Percentiles rank a stretch among this genome's conserved stretches.
Evolutionary conservation across 2,329 filamentous ascomycete species (phyloP).

Genomic region (Helminthosporium solani): DNA sequence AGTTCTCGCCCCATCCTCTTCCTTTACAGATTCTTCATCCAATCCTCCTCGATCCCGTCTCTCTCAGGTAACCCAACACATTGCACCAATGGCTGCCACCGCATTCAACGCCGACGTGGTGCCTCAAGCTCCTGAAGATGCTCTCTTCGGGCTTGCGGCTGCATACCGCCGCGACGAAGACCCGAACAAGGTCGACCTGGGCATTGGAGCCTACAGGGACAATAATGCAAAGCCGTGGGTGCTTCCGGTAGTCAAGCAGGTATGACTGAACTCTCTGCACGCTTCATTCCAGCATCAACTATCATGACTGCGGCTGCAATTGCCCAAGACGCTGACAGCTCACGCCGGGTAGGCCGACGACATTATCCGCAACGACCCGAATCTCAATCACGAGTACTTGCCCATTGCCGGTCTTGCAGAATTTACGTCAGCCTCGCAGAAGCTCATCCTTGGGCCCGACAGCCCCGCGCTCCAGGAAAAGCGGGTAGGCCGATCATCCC

Average conservation of each 20-base stretch:
- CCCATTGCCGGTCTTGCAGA: constrained; percentile 85
- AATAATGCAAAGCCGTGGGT: constrained; percentile 97
- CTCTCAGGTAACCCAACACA: constrained; percentile 66
- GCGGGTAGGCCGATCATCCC: constrained; percentile 54
- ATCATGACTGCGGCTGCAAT: not conserved
- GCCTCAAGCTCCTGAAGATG: constrained; percentile 89
- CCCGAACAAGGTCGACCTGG: constrained; percentile 86
- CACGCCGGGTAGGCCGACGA: constrained; percentile 72
- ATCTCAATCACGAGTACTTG: constrained; percentile 96
- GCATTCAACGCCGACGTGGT: constrained; percentile 76
- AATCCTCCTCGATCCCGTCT: constrained; percentile 43
- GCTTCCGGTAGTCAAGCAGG: constrained; percentile 93
- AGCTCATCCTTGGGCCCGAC: constrained; percentile 78
- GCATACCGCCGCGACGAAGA: constrained; percentile 78
- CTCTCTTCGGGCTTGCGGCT: constrained; percentile 88
- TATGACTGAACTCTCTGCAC: constrained; percentile 44
- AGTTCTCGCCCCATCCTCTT: constrained; percentile 6
- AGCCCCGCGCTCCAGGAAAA: constrained; percentile 83
- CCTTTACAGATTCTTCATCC: constrained; percentile 15
- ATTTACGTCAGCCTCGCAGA: constrained; percentile 87
- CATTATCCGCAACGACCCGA: constrained; percentile 81
- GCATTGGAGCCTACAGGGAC: constrained; percentile 93
- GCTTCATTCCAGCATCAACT: too few species aligned
- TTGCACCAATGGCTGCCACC: constrained; percentile 63
- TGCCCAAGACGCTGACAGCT: constrained; percentile 2